Evolutionary conservation across 2,329 filamentous ascomycete species (phyloP).

Genomic region (Beauveria sp.): DNA sequence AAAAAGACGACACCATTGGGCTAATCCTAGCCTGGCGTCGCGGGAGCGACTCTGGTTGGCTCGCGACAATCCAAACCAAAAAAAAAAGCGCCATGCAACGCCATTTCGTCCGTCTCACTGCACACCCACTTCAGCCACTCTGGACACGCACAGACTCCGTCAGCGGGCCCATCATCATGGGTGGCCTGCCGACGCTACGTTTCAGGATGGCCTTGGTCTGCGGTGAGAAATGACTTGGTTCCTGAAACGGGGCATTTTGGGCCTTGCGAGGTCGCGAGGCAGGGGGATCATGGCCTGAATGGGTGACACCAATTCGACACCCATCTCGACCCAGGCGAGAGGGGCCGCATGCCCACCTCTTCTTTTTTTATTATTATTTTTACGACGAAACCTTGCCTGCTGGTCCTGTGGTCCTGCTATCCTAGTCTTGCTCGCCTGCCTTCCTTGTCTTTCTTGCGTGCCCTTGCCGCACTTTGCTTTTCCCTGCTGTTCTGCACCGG

Average conservation of each 20-base stretch:
- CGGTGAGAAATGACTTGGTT: slow-evolving; percentile 22
- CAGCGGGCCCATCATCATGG: slow-evolving; percentile 13
- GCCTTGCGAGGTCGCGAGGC: slow-evolving; percentile 13
- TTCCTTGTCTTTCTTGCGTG: too few relatives aligned
- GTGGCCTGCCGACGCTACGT: slow-evolving; percentile 15
- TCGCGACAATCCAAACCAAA: slow-evolving; percentile 3
- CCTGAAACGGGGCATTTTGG: slow-evolving; percentile 19
- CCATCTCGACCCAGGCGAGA: slow-evolving; percentile 11
- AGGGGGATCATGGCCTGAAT: slow-evolving; percentile 4
- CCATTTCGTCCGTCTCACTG: slow-evolving; percentile 1
- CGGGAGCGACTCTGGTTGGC: background rate
- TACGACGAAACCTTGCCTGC: slow-evolving; percentile 8
- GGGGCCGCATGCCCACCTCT: slow-evolving; percentile 11
- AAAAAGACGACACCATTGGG: background rate
- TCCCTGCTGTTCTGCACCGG: slow-evolving; percentile 6
- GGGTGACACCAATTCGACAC: slow-evolving; percentile 13
- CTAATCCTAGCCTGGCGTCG: background rate
- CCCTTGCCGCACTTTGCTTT: background rate
- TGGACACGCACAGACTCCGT: slow-evolving; percentile 9
- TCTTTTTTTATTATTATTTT: background rate
- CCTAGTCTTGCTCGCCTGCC: too few relatives aligned
- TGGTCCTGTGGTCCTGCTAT: background rate
- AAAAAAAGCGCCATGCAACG: background rate
- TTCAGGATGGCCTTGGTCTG: slow-evolving; percentile 21
- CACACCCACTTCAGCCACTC: slow-evolving; percentile 1